Conservation (phyloP, 257 asterid genomes). For the Fraxinus cuspidata region DNA sequence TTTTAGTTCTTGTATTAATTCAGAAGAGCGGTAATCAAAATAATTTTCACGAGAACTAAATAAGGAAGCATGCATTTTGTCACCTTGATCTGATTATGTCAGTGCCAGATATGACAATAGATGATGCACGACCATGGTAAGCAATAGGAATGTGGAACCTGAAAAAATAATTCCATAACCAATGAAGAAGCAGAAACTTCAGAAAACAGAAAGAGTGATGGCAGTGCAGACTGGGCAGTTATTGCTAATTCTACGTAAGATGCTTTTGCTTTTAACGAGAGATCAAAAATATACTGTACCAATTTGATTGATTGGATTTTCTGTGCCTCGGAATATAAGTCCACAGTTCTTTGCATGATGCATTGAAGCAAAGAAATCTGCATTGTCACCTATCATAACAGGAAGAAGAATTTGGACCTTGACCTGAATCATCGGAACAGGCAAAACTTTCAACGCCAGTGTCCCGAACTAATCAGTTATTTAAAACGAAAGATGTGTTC, state of each 20-base stretch:
- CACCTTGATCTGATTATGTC: constrained; percentile 90
- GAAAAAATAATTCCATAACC: constrained; percentile 24
- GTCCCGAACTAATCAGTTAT: constrained; percentile 4
- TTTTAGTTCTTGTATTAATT: neutral
- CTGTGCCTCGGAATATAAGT: constrained; percentile 81
- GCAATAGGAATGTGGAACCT: constrained; percentile 97
- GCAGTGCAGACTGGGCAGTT: neutral
- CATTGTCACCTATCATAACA: constrained; percentile 79
- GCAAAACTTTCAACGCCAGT: neutral
- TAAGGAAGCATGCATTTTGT: constrained; percentile 18
- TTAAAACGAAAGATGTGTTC: constrained; percentile 1
- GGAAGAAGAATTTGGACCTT: constrained; percentile 90
- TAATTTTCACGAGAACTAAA: constrained; percentile 3
- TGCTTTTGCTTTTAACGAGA: constrained; percentile 10
- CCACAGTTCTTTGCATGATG: constrained; percentile 94
- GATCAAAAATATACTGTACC: constrained; percentile 41
- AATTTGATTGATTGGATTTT: constrained; percentile 68
- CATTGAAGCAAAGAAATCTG: constrained; percentile 90
- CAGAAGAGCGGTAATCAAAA: neutral
- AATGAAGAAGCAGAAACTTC: neutral
- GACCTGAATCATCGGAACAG: constrained; percentile 42
- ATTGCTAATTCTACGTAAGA: neutral
- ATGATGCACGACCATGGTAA: constrained; percentile 97
- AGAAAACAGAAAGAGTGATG: constrained; percentile 13
- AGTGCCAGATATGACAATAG: constrained; percentile 89